Percentiles rank a stretch among this genome's conserved stretches.
phyloP scores from a whole-genome alignment of 2,329 filamentous ascomycete species.

The Torrubiella hemipterigena region DNA sequence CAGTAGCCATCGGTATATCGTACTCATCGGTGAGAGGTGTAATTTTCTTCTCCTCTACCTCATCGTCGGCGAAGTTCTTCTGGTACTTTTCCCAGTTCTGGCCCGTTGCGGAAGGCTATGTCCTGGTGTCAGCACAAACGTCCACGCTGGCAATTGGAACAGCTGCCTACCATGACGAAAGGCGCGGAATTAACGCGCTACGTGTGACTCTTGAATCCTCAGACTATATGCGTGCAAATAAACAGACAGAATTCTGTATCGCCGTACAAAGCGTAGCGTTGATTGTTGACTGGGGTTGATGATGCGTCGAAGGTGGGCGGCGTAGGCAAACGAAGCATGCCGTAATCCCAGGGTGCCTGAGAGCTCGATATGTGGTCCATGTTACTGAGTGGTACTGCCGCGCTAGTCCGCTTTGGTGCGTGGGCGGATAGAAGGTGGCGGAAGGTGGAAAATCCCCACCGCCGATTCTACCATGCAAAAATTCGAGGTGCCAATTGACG shows the following conservation, averaged over 20 bases:
- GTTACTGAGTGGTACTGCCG: slow-evolving; percentile 7
- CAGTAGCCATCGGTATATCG: slow-evolving; percentile 20
- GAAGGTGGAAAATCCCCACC: slow-evolving; percentile 24
- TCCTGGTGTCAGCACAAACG: too few species aligned
- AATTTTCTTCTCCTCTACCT: slow-evolving; percentile 99
- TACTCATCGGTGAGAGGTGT: slow-evolving; percentile 94
- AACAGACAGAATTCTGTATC: background rate
- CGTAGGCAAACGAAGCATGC: slow-evolving; percentile 23
- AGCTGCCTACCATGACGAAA: slow-evolving; percentile 30
- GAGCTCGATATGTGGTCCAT: slow-evolving; percentile 22
- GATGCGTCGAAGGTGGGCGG: slow-evolving; percentile 12
- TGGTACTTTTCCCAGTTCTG: slow-evolving; percentile 97
- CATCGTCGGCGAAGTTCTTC: slow-evolving; percentile 94
- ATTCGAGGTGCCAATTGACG: slow-evolving; percentile 19
- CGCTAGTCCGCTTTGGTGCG: slow-evolving; percentile 14
- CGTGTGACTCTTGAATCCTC: slow-evolving; percentile 3
- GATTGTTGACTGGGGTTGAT: slow-evolving; percentile 1
- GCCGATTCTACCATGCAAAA: slow-evolving; percentile 29
- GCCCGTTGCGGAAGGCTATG: slow-evolving; percentile 88
- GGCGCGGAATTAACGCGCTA: slow-evolving; percentile 15
- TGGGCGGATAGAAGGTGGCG: slow-evolving; percentile 16
- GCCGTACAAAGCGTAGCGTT: slow-evolving; percentile 1
- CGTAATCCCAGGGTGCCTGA: slow-evolving; percentile 28
- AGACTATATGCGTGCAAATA: background rate
- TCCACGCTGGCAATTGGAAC: background rate